Evolutionary conservation across 805 yeast genomes (phyloP), one percentile per base, ranked within the genome.

Genomic region (Candida vaughaniae): DNA sequence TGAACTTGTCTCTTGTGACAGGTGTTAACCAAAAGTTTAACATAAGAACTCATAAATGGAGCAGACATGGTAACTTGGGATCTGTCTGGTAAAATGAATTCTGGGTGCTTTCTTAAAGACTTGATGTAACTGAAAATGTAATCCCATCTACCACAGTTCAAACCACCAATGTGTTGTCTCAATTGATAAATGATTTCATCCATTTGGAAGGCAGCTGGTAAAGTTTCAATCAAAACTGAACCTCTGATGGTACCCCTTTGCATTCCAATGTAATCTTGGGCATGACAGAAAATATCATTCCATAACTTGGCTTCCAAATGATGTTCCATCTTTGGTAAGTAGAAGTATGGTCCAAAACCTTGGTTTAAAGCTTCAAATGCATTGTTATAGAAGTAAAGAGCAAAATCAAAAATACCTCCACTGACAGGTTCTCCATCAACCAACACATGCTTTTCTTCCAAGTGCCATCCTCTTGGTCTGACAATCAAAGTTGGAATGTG

Each of bases 101-200:
- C 75, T 35, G 78, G 75, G 52, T 78, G 76, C 62, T 80, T 82
- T 65, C 89, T 76, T 48, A 85, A 73, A 29, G 85, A 71, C 63
- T 85, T 85, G 60, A 85, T 83, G 45, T 86, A 82, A 25, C 86
- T 79, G 66, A 85, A 85, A 62, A 85, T 84, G 65, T 85, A 85
- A 63, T 85, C 95, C 91, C 93, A 85, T 66, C 95, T 76, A 51
- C 95, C 95, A 72, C 93, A 85, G 66, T 85, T 85, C 61, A 85
- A 73, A 39, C 93, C 95, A 7, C 84, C 75, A 36, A 85, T 81
- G 60, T 85, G 95, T 35, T 78, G 80, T 60, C 88, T 73, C 55
- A 85, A 70, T 54, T 85, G 85, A 55, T 78, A 85, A 52, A 85
- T 75, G 48, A 85, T 84, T 63, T 85, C 95, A 56, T 85, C 90